Percentiles rank a stretch among this genome's conserved stretches.
Conservation (phyloP, 176 grass and related monocot genomes). For the Ensete glaucum region DNA sequence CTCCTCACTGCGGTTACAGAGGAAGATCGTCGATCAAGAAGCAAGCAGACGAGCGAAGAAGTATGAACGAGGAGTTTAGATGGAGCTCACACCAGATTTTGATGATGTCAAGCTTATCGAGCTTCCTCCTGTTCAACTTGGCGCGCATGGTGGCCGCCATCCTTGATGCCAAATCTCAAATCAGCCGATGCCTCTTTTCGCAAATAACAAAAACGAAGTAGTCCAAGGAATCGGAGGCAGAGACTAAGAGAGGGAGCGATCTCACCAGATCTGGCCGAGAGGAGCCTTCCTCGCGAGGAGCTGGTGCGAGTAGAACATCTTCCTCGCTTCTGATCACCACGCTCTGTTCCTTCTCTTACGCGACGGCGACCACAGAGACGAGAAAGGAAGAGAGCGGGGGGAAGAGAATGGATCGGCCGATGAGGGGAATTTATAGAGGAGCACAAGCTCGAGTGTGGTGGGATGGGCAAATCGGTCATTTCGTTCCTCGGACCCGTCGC, state of each 20-base stretch:
- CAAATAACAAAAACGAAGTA: background rate
- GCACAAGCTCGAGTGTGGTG: too few species aligned
- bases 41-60: background rate
- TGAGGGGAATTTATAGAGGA: too few species aligned
- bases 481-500: too few species aligned
- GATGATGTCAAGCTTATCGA: conserved; percentile 84
- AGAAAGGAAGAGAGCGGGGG: too few species aligned
- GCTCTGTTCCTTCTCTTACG: too few species aligned
- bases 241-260: background rate
- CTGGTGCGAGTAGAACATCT: conserved; percentile 96
- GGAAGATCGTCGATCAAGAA: background rate
- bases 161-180: conserved; percentile 24
- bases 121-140: conserved; percentile 73
- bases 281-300: conserved; percentile 77
- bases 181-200: background rate
- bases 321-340: background rate
- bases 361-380: too few species aligned
- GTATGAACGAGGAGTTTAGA: background rate
- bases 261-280: conserved; percentile 89
- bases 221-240: background rate
- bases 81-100: conserved; percentile 56
- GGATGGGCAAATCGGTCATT: too few species aligned
- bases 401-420: too few species aligned
- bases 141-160: conserved; percentile 86
- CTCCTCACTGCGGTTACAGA: conserved; percentile 49